These are phyloP conservation scores for Trichothecium sympodiale DNA, from an alignment of 2,329 filamentous ascomycete species.

Conservation along the genomic window DNA sequence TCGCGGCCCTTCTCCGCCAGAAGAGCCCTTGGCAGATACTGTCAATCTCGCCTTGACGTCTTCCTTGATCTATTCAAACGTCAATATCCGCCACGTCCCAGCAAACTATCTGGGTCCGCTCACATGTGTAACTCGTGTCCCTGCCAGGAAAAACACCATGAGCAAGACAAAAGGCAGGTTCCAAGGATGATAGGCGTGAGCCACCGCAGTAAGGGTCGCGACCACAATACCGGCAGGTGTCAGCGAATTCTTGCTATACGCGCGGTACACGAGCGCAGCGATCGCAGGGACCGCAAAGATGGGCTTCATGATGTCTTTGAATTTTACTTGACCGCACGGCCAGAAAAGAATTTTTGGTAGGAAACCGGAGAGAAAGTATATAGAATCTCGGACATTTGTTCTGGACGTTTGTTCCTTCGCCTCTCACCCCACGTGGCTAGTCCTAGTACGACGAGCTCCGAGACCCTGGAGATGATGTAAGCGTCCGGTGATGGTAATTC, in stretches of 20 bases:
- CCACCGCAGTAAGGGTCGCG: conserved; percentile 61
- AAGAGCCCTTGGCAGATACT: conserved; percentile 58
- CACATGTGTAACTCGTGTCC: conserved; percentile 75
- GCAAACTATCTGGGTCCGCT: background rate
- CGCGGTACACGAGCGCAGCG: conserved; percentile 51
- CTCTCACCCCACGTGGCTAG: no score
- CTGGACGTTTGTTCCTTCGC: no score
- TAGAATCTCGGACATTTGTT: no score
- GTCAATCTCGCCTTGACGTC: conserved; percentile 75
- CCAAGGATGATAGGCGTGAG: conserved; percentile 89
- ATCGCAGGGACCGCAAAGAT: conserved; percentile 47
- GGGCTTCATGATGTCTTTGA: conserved; percentile 36
- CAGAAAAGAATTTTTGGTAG: no score
- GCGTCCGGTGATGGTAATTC: no score
- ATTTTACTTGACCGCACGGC: no score
- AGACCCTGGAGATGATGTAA: no score
- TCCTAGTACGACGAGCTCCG: no score
- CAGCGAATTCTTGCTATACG: conserved; percentile 63
- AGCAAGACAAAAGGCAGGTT: conserved; percentile 81
- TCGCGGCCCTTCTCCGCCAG: conserved; percentile 70
- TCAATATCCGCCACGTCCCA: conserved; percentile 6
- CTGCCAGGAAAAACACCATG: conserved; percentile 75
- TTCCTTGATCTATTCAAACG: conserved; percentile 61
- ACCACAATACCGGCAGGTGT: conserved; percentile 65
- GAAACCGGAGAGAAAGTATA: no score